A percentile compares a stretch with the other conserved stretches of the same genome.
Evolutionary conservation across 495 filamentous ascomycete species (phyloP).

Genomic region (Penicillium longicatenatum): DNA sequence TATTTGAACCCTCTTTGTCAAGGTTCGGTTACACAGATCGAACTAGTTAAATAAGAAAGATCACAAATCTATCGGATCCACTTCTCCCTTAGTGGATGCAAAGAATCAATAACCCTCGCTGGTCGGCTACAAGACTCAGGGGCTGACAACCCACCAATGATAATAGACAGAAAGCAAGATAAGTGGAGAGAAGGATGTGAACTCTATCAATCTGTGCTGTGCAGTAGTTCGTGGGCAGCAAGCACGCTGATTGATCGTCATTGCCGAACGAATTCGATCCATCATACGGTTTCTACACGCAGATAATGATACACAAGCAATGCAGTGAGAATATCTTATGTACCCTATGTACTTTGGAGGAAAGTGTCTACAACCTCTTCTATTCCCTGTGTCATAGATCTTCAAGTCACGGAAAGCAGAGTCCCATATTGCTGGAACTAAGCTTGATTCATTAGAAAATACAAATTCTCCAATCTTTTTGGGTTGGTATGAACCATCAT

Average conservation of each 20-base stretch:
- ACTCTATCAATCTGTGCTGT: not conserved
- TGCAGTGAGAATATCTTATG: not conserved
- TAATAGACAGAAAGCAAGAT: not conserved
- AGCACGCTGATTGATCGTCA: conserved; percentile 2
- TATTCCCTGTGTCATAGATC: conserved; percentile 15
- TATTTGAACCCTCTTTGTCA: not conserved
- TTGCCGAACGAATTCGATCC: not conserved
- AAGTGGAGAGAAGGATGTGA: not conserved
- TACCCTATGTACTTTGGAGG: not conserved
- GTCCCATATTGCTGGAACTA: conserved; percentile 7
- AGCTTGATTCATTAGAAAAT: conserved; percentile 22
- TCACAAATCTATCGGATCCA: not conserved
- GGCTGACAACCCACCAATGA: not conserved
- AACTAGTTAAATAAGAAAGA: not conserved
- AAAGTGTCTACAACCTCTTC: conserved; percentile 7
- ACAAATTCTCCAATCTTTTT: conserved; percentile 13
- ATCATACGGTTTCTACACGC: not conserved
- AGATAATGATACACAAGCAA: not conserved
- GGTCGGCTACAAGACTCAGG: not conserved
- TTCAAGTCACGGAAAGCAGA: conserved; percentile 15
- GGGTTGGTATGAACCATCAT: conserved; percentile 26
- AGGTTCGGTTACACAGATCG: not conserved
- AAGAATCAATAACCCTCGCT: not conserved
- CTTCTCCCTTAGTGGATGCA: not conserved
- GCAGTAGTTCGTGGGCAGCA: conserved; percentile 1